Evolutionary conservation across 1,284 basidiomycete genomes (phyloP).

Genomic region (Cryptococcus neoformans): DNA sequence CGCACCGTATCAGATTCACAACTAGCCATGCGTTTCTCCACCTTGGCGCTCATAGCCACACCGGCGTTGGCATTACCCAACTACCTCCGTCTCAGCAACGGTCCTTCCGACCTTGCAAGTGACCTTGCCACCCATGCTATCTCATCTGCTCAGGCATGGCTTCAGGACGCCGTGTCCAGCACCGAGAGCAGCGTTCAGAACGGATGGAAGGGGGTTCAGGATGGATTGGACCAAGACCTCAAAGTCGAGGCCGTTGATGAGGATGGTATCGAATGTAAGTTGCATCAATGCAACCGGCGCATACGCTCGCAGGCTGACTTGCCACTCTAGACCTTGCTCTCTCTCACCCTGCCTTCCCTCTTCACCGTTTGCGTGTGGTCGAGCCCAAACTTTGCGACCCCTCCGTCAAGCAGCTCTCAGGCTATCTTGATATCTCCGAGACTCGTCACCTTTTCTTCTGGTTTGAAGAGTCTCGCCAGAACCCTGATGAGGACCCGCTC

Average conservation of each 20-base stretch:
- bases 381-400: slow-evolving; percentile 73
- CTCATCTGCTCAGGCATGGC: slow-evolving; percentile 27
- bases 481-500: slow-evolving; percentile 72
- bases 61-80: slow-evolving; percentile 21
- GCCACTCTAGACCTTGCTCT: slow-evolving; percentile 48
- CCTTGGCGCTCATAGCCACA: slow-evolving; percentile 18
- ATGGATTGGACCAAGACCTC: slow-evolving; percentile 51
- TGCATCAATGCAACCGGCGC: slow-evolving; percentile 20
- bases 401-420: slow-evolving; percentile 78
- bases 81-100: slow-evolving; percentile 19
- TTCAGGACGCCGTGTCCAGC: slow-evolving; percentile 21
- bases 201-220: slow-evolving; percentile 44
- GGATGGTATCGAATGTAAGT: slow-evolving; percentile 63
- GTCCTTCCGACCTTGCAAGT: slow-evolving; percentile 10
- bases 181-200: slow-evolving; percentile 6
- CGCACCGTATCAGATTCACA: too few species aligned
- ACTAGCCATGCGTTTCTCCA: slow-evolving; percentile 16
- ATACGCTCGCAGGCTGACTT: background rate
- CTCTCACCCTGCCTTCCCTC: slow-evolving; percentile 64
- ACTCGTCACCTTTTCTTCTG: slow-evolving; percentile 57
- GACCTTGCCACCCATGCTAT: slow-evolving; percentile 28
- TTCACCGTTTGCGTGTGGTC: slow-evolving; percentile 68
- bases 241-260: slow-evolving; percentile 54
- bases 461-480: slow-evolving; percentile 63
- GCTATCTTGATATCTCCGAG: slow-evolving; percentile 82